phyloP scores from a whole-genome alignment of 345 rosid species.

The Sisymbrium altissimum region DNA sequence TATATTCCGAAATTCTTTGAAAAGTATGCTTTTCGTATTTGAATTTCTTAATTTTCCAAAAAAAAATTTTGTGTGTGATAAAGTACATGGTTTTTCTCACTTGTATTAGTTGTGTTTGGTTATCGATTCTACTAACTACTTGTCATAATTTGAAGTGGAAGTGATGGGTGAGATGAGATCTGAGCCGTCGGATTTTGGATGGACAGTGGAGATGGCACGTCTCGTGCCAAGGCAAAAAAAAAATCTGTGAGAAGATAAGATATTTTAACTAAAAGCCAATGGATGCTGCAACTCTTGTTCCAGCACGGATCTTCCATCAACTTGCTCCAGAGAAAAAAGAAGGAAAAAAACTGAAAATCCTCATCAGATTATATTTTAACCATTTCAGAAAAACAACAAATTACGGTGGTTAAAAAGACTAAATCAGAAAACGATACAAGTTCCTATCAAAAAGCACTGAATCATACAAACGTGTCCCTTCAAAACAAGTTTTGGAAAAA shows the following conservation, averaged over 20 bases:
- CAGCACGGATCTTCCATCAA: neutral
- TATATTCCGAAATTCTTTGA: neutral
- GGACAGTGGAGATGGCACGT: constrained; percentile 37
- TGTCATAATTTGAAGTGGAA: constrained; percentile 2
- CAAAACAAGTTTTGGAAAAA: constrained; percentile 11
- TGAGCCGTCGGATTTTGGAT: constrained; percentile 26
- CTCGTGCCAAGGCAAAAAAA: constrained; percentile 10
- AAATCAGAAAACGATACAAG: constrained; percentile 18
- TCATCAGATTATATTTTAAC: neutral
- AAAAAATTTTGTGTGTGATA: neutral
- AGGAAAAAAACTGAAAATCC: neutral
- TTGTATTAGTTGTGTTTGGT: constrained; percentile 8
- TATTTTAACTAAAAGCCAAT: constrained; percentile 20
- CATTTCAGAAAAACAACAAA: neutral
- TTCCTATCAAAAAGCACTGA: neutral
- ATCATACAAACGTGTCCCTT: constrained; percentile 10
- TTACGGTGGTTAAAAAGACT: neutral
- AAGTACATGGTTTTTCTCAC: neutral
- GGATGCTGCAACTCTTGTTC: neutral
- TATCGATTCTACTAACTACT: constrained; percentile 14
- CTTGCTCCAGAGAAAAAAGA: neutral
- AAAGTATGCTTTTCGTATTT: too few species aligned
- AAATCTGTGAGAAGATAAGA: constrained; percentile 27
- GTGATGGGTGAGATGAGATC: constrained; percentile 22
- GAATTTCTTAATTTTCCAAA: neutral